Percentiles rank a stretch among this genome's conserved stretches.
Conservation (phyloP, 768 basidiomycete species). For the Calocera cornea region DNA sequence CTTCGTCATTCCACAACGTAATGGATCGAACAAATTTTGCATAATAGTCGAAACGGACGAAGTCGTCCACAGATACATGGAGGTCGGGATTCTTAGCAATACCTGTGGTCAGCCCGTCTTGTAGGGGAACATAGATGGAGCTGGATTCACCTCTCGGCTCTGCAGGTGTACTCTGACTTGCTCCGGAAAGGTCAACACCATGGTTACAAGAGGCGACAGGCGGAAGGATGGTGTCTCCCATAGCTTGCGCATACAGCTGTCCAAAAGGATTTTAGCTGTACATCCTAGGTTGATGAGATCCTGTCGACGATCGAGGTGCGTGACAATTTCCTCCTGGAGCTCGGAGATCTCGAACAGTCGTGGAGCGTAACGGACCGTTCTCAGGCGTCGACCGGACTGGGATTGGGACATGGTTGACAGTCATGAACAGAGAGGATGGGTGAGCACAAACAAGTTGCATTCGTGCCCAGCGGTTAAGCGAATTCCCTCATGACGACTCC, state of each 20-base stretch:
- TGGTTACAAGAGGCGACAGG: background rate
- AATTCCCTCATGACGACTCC: too few species aligned
- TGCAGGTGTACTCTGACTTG: background rate
- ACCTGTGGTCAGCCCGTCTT: background rate
- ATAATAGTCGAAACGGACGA: background rate
- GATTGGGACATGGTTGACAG: background rate
- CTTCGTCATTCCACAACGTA: background rate
- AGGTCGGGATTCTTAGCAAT: background rate
- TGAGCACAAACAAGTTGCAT: too few species aligned
- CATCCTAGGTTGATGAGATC: background rate
- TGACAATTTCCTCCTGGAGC: background rate
- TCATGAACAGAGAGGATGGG: too few species aligned
- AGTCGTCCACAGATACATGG: background rate
- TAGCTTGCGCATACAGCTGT: background rate
- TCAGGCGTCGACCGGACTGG: background rate
- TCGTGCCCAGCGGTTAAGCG: too few species aligned
- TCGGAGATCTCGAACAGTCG: background rate
- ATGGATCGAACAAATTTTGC: background rate
- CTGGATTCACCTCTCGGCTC: background rate
- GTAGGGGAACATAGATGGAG: too few species aligned
- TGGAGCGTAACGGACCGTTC: background rate
- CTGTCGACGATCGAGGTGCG: background rate
- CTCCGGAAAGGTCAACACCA: background rate
- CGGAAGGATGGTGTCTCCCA: background rate
- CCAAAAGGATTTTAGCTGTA: background rate